Evolutionary conservation across 2,329 filamentous ascomycete genomes (phyloP).

Genomic region (Alternaria sp.): DNA sequence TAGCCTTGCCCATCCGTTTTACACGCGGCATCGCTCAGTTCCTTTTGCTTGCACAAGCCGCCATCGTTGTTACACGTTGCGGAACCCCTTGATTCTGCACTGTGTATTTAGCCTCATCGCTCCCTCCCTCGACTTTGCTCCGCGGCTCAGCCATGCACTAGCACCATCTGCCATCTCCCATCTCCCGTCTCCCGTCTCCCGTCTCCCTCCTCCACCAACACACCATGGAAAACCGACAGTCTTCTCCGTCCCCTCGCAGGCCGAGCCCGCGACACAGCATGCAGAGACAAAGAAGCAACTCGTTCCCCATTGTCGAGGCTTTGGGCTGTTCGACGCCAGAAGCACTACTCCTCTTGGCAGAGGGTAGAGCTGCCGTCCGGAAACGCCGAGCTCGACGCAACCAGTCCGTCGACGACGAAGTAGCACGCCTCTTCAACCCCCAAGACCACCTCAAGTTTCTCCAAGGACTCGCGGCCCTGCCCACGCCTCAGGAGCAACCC

Average conservation of each 20-base stretch:
- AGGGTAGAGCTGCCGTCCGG: slow-evolving; percentile 47
- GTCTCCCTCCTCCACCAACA: background rate
- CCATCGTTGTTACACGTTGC: slow-evolving; percentile 1
- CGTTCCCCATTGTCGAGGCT: slow-evolving; percentile 46
- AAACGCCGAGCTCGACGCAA: slow-evolving; percentile 42
- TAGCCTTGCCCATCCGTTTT: slow-evolving; percentile 28
- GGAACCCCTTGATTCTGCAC: slow-evolving; percentile 2
- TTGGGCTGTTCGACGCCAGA: slow-evolving; percentile 49
- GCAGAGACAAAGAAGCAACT: slow-evolving; percentile 49
- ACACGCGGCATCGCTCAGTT: slow-evolving; percentile 17
- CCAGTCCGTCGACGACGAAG: slow-evolving; percentile 32
- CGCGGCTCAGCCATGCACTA: slow-evolving; percentile 38
- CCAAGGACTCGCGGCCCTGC: slow-evolving; percentile 20
- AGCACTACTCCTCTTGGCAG: slow-evolving; percentile 47
- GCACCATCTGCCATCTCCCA: background rate
- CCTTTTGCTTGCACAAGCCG: slow-evolving; percentile 15
- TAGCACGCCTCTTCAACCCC: slow-evolving; percentile 37
- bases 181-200: no score
- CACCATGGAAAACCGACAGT: slow-evolving; percentile 42
- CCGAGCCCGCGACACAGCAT: slow-evolving; percentile 34
- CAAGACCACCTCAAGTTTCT: slow-evolving; percentile 47
- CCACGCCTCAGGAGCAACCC: slow-evolving; percentile 21
- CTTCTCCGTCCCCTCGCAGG: slow-evolving; percentile 29
- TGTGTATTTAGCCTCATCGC: slow-evolving; percentile 2
- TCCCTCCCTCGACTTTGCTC: slow-evolving; percentile 22